Evolutionary conservation across 192 early-diverging fungal species (phyloP), one percentile per base, ranked within the genome.

Genomic region (Chytriomyces sp.): DNA sequence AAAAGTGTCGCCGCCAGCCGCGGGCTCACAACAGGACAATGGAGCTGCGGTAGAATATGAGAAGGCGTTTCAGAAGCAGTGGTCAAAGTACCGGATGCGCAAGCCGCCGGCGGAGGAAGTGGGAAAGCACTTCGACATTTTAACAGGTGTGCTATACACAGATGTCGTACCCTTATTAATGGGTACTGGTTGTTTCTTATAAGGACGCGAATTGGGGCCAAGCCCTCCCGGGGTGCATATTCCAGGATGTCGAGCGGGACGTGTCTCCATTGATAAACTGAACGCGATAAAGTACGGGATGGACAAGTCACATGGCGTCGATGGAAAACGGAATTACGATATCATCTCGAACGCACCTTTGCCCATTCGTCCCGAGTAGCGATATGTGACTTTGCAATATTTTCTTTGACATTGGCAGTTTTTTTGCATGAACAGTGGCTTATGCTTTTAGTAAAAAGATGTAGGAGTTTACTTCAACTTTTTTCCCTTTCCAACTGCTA

Each of bases 211-310:
- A 38, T 17, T 69, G 14, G 63, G 41, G 7, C 5, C 34, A 1
- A 25, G 40, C 39, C 67, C 66, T 19, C 28, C 69, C 58, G 70
- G 67, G 12, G 53, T 71, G 30, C 25, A 25, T 19, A 5, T 30
- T 0, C 58, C 59, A 1, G 31, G 56, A 12, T 40, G 63, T 14
- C 25, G 64, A 36, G 80, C 80, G 10, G 71, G 78, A 22, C 67
- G 80, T 7, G 57, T 81, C 7, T 81, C 80, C 5, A 79, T 81
- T 37, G 77, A 78, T 57, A 81, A 81, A 39, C 56, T 81, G 30
- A 79, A 77, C 39, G 76, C 73, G 32, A 26, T 52, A 28, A 56
- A 65, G 33, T 57, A 74, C 34, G 72, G 65, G 19, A 14, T n/a
- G 17, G 49, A 41, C 12, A 49, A 22, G 22, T 49, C 44, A 22